These are phyloP conservation scores for Russula earlei DNA, from an alignment of 768 basidiomycete species.

Conservation along the genomic window DNA sequence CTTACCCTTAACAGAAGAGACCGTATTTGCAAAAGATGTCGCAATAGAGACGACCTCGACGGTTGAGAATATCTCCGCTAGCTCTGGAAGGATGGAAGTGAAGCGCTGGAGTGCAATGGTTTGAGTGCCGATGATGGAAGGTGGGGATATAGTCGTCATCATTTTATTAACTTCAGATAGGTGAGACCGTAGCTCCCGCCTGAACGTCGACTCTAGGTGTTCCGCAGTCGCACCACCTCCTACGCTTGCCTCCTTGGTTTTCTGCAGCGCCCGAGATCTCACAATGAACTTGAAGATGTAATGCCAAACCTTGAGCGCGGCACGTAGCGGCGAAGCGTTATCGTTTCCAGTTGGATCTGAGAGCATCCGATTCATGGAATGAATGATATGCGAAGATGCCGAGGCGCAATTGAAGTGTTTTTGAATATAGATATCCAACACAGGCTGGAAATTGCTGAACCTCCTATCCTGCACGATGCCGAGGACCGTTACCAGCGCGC, in stretches of 20 bases:
- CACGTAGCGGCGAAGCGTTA: constrained; percentile 68
- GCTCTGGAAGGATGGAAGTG: constrained; percentile 81
- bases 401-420: constrained; percentile 74
- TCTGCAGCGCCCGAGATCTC: constrained; percentile 82
- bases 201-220: constrained; percentile 78
- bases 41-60: constrained; percentile 82
- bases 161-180: constrained; percentile 75
- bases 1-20: constrained; percentile 70
- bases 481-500: constrained; percentile 82
- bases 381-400: constrained; percentile 77
- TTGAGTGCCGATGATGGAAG: constrained; percentile 92
- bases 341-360: constrained; percentile 61
- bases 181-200: constrained; percentile 70
- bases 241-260: constrained; percentile 68
- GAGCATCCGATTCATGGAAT: constrained; percentile 79
- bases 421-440: constrained; percentile 89
- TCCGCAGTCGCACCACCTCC: constrained; percentile 76
- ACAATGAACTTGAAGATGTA: constrained; percentile 94
- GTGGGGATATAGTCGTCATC: constrained; percentile 73
- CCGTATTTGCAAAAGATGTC: constrained; percentile 79
- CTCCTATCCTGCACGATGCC: constrained; percentile 89
- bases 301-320: constrained; percentile 93
- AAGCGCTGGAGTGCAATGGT: constrained; percentile 91
- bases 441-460: constrained; percentile 91
- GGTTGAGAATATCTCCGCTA: constrained; percentile 68